Percentiles rank a stretch among this genome's conserved stretches.
phyloP scores from a whole-genome alignment of 202 grass and related monocot genomes.

The Cymbopogon flexuosus region DNA sequence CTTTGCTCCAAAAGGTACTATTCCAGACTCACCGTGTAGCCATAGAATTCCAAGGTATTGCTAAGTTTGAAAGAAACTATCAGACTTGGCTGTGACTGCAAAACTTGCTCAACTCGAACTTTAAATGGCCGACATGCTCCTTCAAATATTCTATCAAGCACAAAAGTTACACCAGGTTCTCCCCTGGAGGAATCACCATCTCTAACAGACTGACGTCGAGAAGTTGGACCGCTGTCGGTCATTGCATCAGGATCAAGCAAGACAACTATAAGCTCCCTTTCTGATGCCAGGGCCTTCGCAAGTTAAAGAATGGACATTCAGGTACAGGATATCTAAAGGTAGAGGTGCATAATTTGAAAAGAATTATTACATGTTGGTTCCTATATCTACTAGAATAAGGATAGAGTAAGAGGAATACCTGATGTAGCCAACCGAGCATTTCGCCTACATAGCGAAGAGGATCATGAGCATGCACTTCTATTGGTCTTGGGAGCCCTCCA shows the following conservation, averaged over 20 bases:
- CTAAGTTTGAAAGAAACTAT: conserved; percentile 85
- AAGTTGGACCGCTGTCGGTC: conserved; percentile 58
- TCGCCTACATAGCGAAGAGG: conserved; percentile 95
- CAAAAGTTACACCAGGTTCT: conserved; percentile 69
- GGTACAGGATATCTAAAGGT: conserved; percentile 16
- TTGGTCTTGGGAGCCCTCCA: conserved; percentile 84
- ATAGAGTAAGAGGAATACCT: conserved; percentile 50
- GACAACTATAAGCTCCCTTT: conserved; percentile 84
- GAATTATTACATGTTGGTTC: conserved; percentile 1
- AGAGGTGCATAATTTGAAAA: conserved; percentile 15
- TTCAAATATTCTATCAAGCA: conserved; percentile 99
- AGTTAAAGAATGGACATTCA: conserved; percentile 26
- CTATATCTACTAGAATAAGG: conserved; percentile 11
- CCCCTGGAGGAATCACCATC: conserved; percentile 59
- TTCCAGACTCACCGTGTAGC: conserved; percentile 67
- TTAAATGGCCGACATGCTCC: conserved; percentile 97
- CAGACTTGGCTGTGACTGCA: conserved; percentile 89
- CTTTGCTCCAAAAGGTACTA: not conserved
- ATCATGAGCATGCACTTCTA: conserved; percentile 99
- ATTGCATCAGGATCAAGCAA: conserved; percentile 73
- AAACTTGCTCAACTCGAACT: conserved; percentile 96
- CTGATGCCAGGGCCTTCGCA: conserved; percentile 87
- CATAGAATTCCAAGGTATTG: conserved; percentile 97
- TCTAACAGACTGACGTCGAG: conserved; percentile 50
- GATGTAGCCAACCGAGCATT: conserved; percentile 98